phyloP scores from a whole-genome alignment of 768 basidiomycete genomes.

The Symmetrospora coprosmae region DNA sequence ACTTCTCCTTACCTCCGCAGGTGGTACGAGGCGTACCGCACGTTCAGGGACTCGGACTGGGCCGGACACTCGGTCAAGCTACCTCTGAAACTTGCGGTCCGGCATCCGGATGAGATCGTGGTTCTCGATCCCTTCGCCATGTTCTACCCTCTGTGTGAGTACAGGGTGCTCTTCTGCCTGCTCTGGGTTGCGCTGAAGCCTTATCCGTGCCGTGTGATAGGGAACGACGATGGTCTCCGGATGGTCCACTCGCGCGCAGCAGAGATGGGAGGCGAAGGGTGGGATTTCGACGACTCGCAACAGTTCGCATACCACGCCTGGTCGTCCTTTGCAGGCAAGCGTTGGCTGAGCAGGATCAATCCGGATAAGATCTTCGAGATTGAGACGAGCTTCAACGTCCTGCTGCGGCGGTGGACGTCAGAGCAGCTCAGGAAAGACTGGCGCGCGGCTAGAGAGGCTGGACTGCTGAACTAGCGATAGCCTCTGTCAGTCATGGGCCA shows the following conservation, averaged over 20 bases:
- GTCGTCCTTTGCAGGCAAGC: slow-evolving; percentile 33
- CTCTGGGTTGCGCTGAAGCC: no score
- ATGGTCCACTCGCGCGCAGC: slow-evolving; percentile 33
- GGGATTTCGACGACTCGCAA: slow-evolving; percentile 33
- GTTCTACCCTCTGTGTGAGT: slow-evolving; percentile 39
- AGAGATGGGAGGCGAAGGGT: slow-evolving; percentile 14
- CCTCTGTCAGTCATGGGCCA: no score
- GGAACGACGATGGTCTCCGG: slow-evolving; percentile 32
- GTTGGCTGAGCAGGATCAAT: slow-evolving; percentile 30
- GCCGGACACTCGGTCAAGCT: slow-evolving; percentile 14
- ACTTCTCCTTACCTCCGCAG: slow-evolving; percentile 23
- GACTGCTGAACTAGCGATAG: no score
- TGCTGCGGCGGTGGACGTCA: neutral
- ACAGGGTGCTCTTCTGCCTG: no score
- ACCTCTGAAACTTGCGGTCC: slow-evolving; percentile 31
- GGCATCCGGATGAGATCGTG: slow-evolving; percentile 36
- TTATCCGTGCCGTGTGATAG: no score
- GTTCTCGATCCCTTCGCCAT: slow-evolving; percentile 37
- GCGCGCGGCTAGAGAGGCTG: neutral
- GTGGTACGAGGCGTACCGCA: slow-evolving; percentile 28
- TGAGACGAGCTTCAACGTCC: slow-evolving; percentile 30
- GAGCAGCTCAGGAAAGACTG: neutral
- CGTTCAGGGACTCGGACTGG: slow-evolving; percentile 25
- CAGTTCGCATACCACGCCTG: slow-evolving; percentile 38
- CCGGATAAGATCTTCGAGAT: slow-evolving; percentile 34